These are phyloP conservation scores for Mycena sanguinolenta DNA, from an alignment of 768 basidiomycete species.

Conservation along the genomic window DNA sequence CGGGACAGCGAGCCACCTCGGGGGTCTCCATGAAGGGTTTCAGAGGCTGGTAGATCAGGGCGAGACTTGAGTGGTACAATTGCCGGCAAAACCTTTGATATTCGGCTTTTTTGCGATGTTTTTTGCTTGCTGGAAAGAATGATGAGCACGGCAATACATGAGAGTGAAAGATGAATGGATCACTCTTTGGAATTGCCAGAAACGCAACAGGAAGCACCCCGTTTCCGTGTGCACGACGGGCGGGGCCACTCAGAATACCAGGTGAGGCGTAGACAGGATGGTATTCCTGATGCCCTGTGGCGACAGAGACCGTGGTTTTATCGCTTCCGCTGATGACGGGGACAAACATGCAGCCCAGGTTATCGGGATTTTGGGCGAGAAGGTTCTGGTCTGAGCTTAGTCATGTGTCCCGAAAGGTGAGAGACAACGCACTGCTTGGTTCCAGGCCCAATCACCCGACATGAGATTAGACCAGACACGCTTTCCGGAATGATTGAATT, in stretches of 20 bases:
- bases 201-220: neutral
- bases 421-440: neutral
- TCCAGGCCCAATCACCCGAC: neutral
- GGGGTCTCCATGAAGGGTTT: constrained; percentile 41
- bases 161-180: neutral
- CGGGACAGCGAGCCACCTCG: constrained; percentile 39
- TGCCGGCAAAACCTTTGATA: constrained; percentile 34
- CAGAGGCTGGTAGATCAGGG: constrained; percentile 35
- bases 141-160: neutral
- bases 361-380: neutral
- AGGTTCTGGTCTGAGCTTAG: neutral
- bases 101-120: neutral
- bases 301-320: neutral
- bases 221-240: neutral
- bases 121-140: constrained; percentile 3
- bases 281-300: constrained; percentile 4
- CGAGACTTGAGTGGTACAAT: constrained; percentile 37
- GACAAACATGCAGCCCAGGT: neutral
- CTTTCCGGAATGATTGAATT: neutral
- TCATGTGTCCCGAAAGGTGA: neutral
- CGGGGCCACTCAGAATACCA: neutral
- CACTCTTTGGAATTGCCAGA: neutral
- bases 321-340: neutral
- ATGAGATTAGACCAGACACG: neutral
- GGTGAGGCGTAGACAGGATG: neutral